A percentile compares a stretch with the other conserved stretches of the same genome.
These are phyloP conservation scores for Pythium dissimile DNA, from an alignment of 352 stramenopile genomes.

Conservation along the genomic window DNA sequence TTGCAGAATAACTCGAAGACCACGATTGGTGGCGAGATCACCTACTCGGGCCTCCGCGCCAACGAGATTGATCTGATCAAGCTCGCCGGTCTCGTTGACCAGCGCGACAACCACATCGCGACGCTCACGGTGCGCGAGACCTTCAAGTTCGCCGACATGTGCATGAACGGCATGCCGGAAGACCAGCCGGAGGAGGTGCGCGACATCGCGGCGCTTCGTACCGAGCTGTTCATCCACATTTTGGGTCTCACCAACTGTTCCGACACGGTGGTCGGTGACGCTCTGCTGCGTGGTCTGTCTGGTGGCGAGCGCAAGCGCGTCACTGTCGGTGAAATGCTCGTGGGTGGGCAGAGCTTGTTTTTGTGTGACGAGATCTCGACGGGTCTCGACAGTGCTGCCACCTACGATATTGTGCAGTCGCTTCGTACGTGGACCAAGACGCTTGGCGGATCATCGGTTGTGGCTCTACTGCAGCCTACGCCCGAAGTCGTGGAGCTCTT, in stretches of 20 bases:
- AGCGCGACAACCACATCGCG: slow-evolving; percentile 85
- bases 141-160: slow-evolving; percentile 94
- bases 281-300: slow-evolving; percentile 82
- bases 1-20: slow-evolving; percentile 42
- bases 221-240: slow-evolving; percentile 67
- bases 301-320: slow-evolving; percentile 86
- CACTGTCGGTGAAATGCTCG: slow-evolving; percentile 91
- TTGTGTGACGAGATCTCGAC: slow-evolving; percentile 93
- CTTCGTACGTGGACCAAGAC: slow-evolving; percentile 40
- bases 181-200: slow-evolving; percentile 71
- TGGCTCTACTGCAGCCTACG: slow-evolving; percentile 57
- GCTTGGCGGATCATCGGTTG: slow-evolving; percentile 28
- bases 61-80: slow-evolving; percentile 67
- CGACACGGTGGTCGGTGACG: slow-evolving; percentile 92
- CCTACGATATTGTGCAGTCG: slow-evolving; percentile 87
- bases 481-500: slow-evolving; percentile 94
- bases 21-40: slow-evolving; percentile 51
- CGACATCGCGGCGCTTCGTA: slow-evolving; percentile 61
- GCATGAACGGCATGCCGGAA: slow-evolving; percentile 57
- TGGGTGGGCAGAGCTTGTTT: slow-evolving; percentile 65
- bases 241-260: slow-evolving; percentile 87
- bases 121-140: slow-evolving; percentile 94
- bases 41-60: slow-evolving; percentile 50
- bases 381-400: slow-evolving; percentile 90
- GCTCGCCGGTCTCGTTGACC: slow-evolving; percentile 58